Evolutionary conservation across 495 filamentous ascomycete genomes (phyloP), one percentile per base, ranked within the genome.

Genomic region (Penicilliopsis zonata): DNA sequence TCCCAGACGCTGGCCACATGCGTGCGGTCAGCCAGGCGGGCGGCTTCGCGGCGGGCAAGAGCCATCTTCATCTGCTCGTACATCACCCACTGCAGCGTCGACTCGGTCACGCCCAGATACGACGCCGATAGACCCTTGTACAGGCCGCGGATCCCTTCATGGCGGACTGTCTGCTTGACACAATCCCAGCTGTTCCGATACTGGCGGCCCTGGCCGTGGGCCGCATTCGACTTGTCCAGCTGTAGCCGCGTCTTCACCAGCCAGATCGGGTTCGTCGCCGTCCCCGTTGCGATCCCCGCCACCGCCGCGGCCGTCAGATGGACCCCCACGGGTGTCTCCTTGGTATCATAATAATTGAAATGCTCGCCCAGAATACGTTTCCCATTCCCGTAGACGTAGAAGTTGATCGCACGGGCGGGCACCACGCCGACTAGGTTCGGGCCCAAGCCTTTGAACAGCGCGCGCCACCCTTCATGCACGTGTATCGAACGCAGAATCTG

Each of bases 181-280:
- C 70, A 75, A 32, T 75, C 70, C 34, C 60, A 46, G 13, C 68
- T 69, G 38, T 72, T 72, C 41, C 52, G 54, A 41, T 75, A 75
- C 38, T 65, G 61, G 8, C 70, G 45, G 1, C 51, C 53, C 6
- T 50, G 46, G 4, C 57, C 59, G 34, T 56, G 52, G 14, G 55
- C 52, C 15, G 67, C 59, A 29, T 53, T 47, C 16, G 55, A 58
- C 31, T 66, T 69, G 43, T 75, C 70, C 6, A 75, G 54, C 45
- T 75, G 70, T 33, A 75, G 34, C 18, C 70, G 62, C 15, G 70
- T 75, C 50, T 75, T 75, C 14, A 75, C 60, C 2, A 75, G 52
- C 70, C 70, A 75, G 34, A 75, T 72, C 9, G 70, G 70, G 41
- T 74, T 74, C 24, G 70, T 75, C 13, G 63, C 64, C 5, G 69